Conservation (phyloP, 345 rosid species). For the Hevea brasiliensis region DNA sequence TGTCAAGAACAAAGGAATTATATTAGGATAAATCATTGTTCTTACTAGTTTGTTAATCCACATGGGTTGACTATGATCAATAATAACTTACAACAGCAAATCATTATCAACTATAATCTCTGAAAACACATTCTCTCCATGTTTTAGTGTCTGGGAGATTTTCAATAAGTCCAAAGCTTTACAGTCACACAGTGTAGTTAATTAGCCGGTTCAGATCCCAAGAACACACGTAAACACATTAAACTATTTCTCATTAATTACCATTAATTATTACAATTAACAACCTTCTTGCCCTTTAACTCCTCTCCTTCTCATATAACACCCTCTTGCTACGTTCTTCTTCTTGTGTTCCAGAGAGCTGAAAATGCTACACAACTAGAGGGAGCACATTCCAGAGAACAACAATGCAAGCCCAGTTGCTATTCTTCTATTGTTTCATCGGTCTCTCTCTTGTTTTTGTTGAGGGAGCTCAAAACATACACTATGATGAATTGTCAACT, state of each 20-base stretch:
- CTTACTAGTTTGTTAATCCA: slow-evolving; percentile 4
- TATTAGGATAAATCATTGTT: slow-evolving; percentile 1
- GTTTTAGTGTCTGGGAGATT: slow-evolving; percentile 66
- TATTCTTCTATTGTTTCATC: slow-evolving; percentile 50
- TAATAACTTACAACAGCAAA: slow-evolving; percentile 3
- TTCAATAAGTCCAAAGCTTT: slow-evolving; percentile 62
- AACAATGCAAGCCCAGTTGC: slow-evolving; percentile 41
- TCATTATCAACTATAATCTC: slow-evolving; percentile 26
- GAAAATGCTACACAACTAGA: slow-evolving; percentile 42
- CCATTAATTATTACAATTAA: slow-evolving; percentile 12
- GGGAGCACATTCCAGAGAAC: slow-evolving; percentile 25
- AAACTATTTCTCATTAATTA: slow-evolving; percentile 4
- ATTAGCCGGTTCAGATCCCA: slow-evolving; percentile 63
- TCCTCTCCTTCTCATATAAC: slow-evolving; percentile 25
- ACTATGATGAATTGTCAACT: slow-evolving; percentile 43
- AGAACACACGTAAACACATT: slow-evolving; percentile 58
- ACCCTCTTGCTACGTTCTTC: slow-evolving; percentile 23
- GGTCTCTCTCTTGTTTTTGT: slow-evolving; percentile 47
- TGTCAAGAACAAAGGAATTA: background rate
- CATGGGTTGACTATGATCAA: slow-evolving; percentile 37
- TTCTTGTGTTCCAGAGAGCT: slow-evolving; percentile 39
- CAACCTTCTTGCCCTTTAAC: background rate
- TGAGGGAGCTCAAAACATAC: slow-evolving; percentile 30
- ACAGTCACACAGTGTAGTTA: slow-evolving; percentile 50
- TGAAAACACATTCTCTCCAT: slow-evolving; percentile 78